phyloP scores from a whole-genome alignment of 192 early-diverging fungal species.

The Linnemannia exigua region DNA sequence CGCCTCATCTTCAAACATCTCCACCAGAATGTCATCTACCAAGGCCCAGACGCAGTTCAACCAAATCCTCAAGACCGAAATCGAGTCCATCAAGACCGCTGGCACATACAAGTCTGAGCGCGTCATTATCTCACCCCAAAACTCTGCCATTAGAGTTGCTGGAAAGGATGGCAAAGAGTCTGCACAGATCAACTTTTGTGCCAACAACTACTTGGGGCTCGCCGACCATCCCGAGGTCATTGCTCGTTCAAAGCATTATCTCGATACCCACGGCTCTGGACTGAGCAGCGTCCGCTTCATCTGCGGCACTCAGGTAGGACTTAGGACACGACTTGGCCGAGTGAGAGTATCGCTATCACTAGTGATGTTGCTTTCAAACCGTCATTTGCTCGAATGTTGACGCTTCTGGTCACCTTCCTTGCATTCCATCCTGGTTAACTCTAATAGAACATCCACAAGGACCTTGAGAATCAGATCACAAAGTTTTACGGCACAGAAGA shows the following conservation, averaged over 20 bases:
- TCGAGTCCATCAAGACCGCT: conserved; percentile 68
- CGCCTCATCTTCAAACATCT: background rate
- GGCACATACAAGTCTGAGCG: conserved; percentile 81
- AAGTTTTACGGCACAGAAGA: conserved; percentile 71
- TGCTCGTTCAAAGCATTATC: conserved; percentile 62
- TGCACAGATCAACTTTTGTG: conserved; percentile 73
- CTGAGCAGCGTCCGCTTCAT: conserved; percentile 80
- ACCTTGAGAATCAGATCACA: conserved; percentile 70
- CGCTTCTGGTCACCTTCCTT: background rate
- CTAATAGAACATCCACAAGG: conserved; percentile 72
- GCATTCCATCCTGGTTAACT: background rate
- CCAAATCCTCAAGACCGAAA: conserved; percentile 51
- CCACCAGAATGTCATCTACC: conserved; percentile 39
- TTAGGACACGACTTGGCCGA: background rate
- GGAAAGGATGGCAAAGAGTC: conserved; percentile 46
- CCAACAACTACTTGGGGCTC: conserved; percentile 80
- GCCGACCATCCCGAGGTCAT: conserved; percentile 71
- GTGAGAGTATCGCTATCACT: too few species aligned
- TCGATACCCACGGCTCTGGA: conserved; percentile 73
- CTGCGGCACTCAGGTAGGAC: conserved; percentile 73
- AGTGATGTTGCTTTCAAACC: too few species aligned
- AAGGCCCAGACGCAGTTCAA: conserved; percentile 47
- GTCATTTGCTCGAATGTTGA: too few species aligned
- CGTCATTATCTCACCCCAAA: conserved; percentile 71
- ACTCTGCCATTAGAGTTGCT: conserved; percentile 63